Base-by-base conservation (phyloP, 805 yeast genomes). In the Schwanniomyces sp. region DNA sequence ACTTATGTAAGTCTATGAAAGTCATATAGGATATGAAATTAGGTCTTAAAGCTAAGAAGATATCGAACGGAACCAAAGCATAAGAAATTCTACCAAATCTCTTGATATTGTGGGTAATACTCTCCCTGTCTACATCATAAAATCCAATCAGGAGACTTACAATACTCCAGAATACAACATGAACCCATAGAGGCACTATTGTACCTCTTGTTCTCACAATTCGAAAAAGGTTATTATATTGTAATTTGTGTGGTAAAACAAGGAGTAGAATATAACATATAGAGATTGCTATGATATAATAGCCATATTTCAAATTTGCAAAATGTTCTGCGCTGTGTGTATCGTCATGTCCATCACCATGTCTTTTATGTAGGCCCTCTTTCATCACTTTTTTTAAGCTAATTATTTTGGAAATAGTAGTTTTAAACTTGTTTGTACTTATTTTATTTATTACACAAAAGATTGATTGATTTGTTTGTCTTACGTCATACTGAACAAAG, bases 81-180 rank as follows among this genome's bases (percentile, higher is more conserved):
- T 80, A 85, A 1, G 84, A 69, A 8, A 86, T 51, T 44, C 92
- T 69, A 1, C 91, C 95, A 29, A 78, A 54, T 42, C 92, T 67
- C 57, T 84, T 86, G 28, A 67, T 54, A 28, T 70, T 69, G 5
- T 64, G 71, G 32, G 58, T 59, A 46, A 70, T 61, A 24, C 67
- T 62, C 47, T 58, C 67, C 41, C 60, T 59, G 27, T 62, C 50
- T 44, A 64, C 44, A 57, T 72, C 52, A 59, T 75, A 63, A 62
- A 69, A 46, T 62, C 67, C 39, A 57, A 63, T 39, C 2, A 78
- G 46, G 0, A 59, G 54, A 12, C 64, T 24, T 0, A 74, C 42
- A 2, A 75, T 38, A 2, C 55, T 26, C 75, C 80, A 79, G 1
- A 63, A 17, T 0, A 60, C 40, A 18, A 40, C n/a, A 40, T 45